Percentiles rank a stretch among this genome's conserved stretches.
Conservation (phyloP, 2,329 filamentous ascomycete genomes). For the Harringtonia aguacate region DNA sequence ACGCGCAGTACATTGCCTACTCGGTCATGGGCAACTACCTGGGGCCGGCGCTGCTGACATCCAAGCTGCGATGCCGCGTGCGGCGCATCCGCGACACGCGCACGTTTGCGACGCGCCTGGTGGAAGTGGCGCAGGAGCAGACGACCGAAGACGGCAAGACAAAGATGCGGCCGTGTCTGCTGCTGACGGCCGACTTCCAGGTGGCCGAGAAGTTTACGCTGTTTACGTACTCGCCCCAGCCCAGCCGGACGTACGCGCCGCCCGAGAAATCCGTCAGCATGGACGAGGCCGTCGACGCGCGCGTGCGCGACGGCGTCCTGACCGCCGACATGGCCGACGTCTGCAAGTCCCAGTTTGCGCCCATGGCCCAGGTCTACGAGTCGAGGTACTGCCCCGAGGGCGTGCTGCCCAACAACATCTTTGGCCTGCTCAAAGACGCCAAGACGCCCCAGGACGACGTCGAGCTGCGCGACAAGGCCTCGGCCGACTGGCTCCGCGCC, state of each 20-base stretch:
- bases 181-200: background rate
- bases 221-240: background rate
- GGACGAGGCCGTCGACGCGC: background rate
- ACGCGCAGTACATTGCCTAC: background rate
- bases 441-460: background rate
- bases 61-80: background rate
- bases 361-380: background rate
- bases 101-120: background rate
- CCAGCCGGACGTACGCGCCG: background rate
- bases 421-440: background rate
- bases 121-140: background rate
- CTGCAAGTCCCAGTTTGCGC: too few species aligned
- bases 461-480: background rate
- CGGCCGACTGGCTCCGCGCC: background rate
- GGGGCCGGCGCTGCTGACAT: background rate
- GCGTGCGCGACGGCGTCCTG: background rate
- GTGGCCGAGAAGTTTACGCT: background rate
- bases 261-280: background rate
- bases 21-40: background rate
- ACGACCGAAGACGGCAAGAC: background rate
- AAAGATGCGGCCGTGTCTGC: background rate
- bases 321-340: too few species aligned
- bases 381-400: background rate
- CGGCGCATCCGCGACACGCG: background rate
- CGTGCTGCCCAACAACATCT: background rate